Base-by-base conservation (phyloP, 2,329 filamentous ascomycete species). In the Hyphodiscus sp. region DNA sequence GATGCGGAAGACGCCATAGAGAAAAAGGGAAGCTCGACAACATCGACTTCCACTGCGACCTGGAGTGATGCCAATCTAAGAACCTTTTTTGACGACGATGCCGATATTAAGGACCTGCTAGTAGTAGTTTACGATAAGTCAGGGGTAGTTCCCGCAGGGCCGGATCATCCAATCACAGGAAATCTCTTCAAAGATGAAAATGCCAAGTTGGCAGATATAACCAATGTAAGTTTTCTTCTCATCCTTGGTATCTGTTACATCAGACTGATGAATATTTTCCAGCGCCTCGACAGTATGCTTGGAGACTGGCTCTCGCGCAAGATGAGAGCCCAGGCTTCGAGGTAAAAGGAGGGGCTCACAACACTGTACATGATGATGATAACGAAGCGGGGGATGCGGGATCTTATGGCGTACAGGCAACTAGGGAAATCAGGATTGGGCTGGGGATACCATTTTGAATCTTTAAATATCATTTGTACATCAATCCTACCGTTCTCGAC, bases 111-210 rank as follows among this genome's bases (percentile, higher is more conserved):
- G 49, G 92, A 99, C 68, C 80, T 97, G 67, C 78, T 97, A 49
- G 80, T 91, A 41, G 87, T 99, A 56, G 90, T 99, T 26, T 91
- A 96, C 67, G 91, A 97, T 71, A 96, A 91, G 69, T 87, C 84
- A 15, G 88, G 91, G 55, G 84, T 95, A 16, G 80, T 83, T 43
- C 87, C 90, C 18, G 88, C 86, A 8, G 82, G 86, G 1, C 79
- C 81, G n/a, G 89, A 96, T 53, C 91, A 97, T 69, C 92, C 92
- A 0, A 78, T 95, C 45, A 89, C 87, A 49, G 82, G 83, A 15
- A 81, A 83, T 20, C 74, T 97, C 51, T 97, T 95, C 74, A 84
- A 83, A 48, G 89, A 95, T 67, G 89, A 96, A 71, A 91, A 90
- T 66, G 88, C 87, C 61, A 87, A 87, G 66, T 72, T 97, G 66